Conservation (phyloP, 495 filamentous ascomycete species). For the Hyaloscypha hepaticicola region DNA sequence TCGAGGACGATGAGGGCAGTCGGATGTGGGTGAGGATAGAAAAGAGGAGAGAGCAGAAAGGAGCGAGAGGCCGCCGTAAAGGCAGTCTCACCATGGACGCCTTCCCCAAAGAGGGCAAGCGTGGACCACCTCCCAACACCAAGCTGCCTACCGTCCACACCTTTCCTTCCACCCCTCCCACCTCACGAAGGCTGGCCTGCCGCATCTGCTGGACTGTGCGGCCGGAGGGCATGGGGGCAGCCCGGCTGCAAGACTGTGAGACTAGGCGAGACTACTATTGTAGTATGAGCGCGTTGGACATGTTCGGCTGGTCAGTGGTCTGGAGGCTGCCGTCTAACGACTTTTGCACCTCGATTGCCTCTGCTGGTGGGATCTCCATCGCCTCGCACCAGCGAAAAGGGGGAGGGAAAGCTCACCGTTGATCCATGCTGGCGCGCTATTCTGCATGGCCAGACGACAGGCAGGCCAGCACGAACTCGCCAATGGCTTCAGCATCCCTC, state of each 20-base stretch:
- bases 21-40: slow-evolving; percentile 11
- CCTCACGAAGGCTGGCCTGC: not conserved
- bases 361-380: not conserved
- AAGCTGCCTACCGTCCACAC: too few relatives aligned
- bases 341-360: not conserved
- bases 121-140: too few relatives aligned
- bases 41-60: slow-evolving; percentile 19
- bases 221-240: not conserved
- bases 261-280: too few relatives aligned
- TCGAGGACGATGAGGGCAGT: slow-evolving; percentile 15
- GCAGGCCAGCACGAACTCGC: slow-evolving; percentile 7
- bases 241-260: too few relatives aligned
- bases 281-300: not conserved
- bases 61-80: slow-evolving; percentile 3
- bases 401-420: not conserved
- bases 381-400: not conserved
- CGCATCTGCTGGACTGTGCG: not conserved
- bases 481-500: slow-evolving; percentile 7
- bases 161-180: too few relatives aligned
- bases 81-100: too few relatives aligned
- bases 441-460: not conserved
- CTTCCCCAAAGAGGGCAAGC: too few relatives aligned
- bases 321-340: not conserved
- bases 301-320: too few relatives aligned
- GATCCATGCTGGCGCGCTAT: slow-evolving; percentile 1